Evolutionary conservation across 805 yeast species (phyloP).

Genomic region (Kodamaea sagamina): DNA sequence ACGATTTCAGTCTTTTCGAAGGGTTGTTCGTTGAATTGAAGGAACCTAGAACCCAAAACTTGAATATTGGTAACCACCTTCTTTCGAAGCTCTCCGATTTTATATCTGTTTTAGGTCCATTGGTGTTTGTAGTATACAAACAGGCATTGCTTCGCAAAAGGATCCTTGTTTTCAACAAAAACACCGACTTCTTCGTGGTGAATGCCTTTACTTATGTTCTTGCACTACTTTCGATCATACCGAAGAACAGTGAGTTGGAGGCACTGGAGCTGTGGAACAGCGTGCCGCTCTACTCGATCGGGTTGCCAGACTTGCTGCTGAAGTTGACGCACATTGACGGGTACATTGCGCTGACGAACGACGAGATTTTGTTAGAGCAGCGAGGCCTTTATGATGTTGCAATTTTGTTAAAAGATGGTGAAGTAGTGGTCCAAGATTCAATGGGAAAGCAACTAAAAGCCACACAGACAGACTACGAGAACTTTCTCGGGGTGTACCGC

Average conservation of each 20-base stretch:
- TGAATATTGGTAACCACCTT: slow-evolving; percentile 40
- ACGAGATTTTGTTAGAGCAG: slow-evolving; percentile 61
- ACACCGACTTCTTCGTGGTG: slow-evolving; percentile 20
- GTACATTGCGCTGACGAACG: slow-evolving; percentile 65
- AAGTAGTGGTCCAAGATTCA: slow-evolving; percentile 17
- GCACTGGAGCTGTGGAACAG: slow-evolving; percentile 4
- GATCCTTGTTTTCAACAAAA: slow-evolving; percentile 38
- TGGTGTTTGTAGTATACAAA: slow-evolving; percentile 65
- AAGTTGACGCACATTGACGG: slow-evolving; percentile 28
- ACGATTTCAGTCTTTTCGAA: slow-evolving; percentile 22
- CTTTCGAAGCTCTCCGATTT: slow-evolving; percentile 42
- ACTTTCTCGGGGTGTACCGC: slow-evolving; percentile 36
- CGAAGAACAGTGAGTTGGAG: slow-evolving; percentile 47
- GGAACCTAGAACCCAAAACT: slow-evolving; percentile 23
- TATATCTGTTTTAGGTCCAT: slow-evolving; percentile 45
- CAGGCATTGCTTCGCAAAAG: slow-evolving; percentile 58
- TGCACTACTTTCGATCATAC: slow-evolving; percentile 62
- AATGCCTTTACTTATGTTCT: slow-evolving; percentile 55
- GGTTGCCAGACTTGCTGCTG: slow-evolving; percentile 54
- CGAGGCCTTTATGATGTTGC: slow-evolving; percentile 50
- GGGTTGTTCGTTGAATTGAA: slow-evolving; percentile 15
- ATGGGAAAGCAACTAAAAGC: slow-evolving; percentile 24
- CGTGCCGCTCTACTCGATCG: slow-evolving; percentile 59
- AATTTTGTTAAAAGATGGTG: slow-evolving; percentile 24
- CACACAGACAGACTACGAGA: slow-evolving; percentile 39